Evolutionary conservation across 139 green algal species (phyloP).

Genomic region (Dunaliella sp.): DNA sequence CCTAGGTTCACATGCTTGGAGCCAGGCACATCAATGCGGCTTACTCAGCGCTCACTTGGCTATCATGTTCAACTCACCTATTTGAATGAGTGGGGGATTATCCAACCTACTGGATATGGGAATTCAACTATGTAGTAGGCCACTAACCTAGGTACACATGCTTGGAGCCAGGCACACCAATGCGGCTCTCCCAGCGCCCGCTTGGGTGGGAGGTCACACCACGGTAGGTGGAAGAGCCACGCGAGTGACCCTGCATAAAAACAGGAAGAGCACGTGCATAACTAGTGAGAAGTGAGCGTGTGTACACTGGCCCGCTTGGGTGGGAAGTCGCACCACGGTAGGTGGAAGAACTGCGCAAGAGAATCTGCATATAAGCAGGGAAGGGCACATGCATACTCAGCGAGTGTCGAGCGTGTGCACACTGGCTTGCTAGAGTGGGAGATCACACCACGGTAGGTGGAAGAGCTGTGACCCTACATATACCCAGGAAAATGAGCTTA

Average conservation of each 20-base stretch:
- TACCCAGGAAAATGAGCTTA: too few species aligned
- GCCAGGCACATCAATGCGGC: constrained; percentile 31
- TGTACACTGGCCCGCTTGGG: constrained; percentile 67
- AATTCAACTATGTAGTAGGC: too few species aligned
- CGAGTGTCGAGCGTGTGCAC: too few species aligned
- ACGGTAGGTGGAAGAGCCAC: constrained; percentile 75
- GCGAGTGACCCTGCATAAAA: constrained; percentile 87
- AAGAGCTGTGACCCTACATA: constrained; percentile 81
- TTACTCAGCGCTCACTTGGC: too few species aligned
- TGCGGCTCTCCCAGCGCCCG: constrained; percentile 83
- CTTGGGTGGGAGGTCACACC: constrained; percentile 83
- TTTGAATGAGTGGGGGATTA: too few species aligned
- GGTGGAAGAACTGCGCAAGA: constrained; percentile 75
- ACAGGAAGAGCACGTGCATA: too few species aligned
- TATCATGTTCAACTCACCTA: too few species aligned
- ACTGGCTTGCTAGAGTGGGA: constrained; percentile 73
- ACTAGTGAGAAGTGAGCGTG: too few species aligned
- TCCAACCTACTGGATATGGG: too few species aligned
- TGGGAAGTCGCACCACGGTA: constrained; percentile 85
- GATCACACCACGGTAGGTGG: constrained; percentile 79
- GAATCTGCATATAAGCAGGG: too few species aligned
- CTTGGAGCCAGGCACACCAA: constrained; percentile 83
- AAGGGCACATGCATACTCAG: too few species aligned
- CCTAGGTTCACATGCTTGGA: constrained; percentile 74
- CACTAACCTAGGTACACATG: constrained; percentile 90